Conservation (phyloP, 306 rosid genomes). For the Urtica urens region DNA sequence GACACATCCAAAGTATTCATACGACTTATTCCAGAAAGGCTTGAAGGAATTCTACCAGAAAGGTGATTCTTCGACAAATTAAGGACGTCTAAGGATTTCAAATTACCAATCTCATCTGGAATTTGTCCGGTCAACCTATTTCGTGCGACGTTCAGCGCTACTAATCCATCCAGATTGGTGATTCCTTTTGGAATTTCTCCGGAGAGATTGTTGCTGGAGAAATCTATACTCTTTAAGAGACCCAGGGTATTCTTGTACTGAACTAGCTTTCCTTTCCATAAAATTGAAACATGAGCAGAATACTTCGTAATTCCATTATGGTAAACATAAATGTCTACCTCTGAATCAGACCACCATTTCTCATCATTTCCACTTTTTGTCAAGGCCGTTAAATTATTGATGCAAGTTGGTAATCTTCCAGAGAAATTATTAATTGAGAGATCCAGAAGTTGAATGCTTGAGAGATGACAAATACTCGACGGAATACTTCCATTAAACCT, state of each 20-base stretch:
- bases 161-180: not conserved
- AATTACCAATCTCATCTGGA: not conserved
- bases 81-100: constrained; percentile 5
- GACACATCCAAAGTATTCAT: not conserved
- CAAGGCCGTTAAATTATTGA: not conserved
- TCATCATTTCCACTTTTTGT: not conserved
- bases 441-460: not conserved
- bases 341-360: no score
- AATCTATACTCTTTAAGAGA: constrained; percentile 6
- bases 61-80: constrained; percentile 10
- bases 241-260: not conserved
- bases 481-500: not conserved
- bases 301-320: no score
- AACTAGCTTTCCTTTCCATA: not conserved
- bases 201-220: constrained; percentile 16
- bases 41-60: constrained; percentile 1
- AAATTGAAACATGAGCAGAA: no score
- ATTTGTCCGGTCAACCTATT: constrained; percentile 5
- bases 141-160: constrained; percentile 10
- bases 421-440: no score
- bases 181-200: constrained; percentile 21
- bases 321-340: no score
- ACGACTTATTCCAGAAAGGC: constrained; percentile 5
- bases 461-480: not conserved
- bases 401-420: no score